A percentile compares a stretch with the other conserved stretches of the same genome.
Evolutionary conservation across 345 rosid genomes (phyloP).

Genomic region (Dipteronia dyeriana): DNA sequence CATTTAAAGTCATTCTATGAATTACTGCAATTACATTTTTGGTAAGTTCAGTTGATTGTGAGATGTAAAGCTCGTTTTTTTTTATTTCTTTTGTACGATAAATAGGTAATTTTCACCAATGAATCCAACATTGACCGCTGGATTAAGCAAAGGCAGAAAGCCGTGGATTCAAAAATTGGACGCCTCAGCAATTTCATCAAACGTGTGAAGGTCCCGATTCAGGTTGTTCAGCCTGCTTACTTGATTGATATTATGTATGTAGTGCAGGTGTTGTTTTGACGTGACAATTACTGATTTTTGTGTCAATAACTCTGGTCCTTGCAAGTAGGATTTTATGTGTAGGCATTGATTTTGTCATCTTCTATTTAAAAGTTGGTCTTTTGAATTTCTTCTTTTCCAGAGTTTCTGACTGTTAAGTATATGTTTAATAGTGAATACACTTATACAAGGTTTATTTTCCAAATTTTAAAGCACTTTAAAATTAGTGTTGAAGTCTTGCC

Average conservation of each 20-base stretch:
- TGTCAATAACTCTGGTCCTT: background rate
- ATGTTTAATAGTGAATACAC: background rate
- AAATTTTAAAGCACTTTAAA: background rate
- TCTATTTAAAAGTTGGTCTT: background rate
- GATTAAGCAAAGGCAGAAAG: slow-evolving; percentile 92
- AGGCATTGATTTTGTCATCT: background rate
- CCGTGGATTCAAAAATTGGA: slow-evolving; percentile 89
- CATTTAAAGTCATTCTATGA: background rate
- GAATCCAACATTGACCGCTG: slow-evolving; percentile 98
- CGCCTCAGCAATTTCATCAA: slow-evolving; percentile 79
- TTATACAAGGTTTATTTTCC: background rate
- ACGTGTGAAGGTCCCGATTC: slow-evolving; percentile 76
- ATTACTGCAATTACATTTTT: background rate
- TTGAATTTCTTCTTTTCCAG: background rate
- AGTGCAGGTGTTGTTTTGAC: background rate
- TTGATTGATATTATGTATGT: background rate
- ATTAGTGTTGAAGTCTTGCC: background rate
- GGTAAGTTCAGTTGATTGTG: background rate
- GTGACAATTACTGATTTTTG: background rate
- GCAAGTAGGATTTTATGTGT: background rate
- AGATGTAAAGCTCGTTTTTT: background rate
- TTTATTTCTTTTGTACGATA: slow-evolving; percentile 9
- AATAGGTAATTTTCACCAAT: slow-evolving; percentile 89
- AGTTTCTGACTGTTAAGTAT: background rate
- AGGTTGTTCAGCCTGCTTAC: slow-evolving; percentile 44